These are phyloP conservation scores for Staphylotrichum tortipilum DNA, from an alignment of 495 filamentous ascomycete species.

Conservation along the genomic window DNA sequence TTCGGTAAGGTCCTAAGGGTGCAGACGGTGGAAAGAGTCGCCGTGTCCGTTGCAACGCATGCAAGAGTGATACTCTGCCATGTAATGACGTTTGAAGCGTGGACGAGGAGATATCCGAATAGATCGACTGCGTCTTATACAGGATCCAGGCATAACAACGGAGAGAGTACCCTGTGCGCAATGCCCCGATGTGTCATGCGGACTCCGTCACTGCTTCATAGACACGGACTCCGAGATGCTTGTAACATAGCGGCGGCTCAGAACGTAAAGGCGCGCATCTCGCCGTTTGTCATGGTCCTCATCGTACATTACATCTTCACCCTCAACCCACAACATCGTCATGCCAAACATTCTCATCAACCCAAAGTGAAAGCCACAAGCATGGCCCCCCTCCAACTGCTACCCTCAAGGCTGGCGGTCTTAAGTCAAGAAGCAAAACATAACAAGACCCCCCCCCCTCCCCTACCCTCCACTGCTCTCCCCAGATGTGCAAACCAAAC, in stretches of 20 bases:
- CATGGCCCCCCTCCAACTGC: neutral
- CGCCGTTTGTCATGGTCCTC: neutral
- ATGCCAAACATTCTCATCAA: constrained; percentile 1
- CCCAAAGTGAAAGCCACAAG: neutral
- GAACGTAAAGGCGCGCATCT: neutral
- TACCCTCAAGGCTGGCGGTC: neutral
- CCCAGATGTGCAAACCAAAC: neutral
- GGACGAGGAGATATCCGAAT: neutral
- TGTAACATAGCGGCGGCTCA: too few relatives aligned
- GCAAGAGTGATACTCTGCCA: neutral
- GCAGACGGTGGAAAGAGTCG: neutral
- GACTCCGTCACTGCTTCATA: too few relatives aligned
- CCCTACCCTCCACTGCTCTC: too few relatives aligned
- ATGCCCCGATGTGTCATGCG: too few relatives aligned
- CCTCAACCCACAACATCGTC: neutral
- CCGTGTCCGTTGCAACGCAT: neutral
- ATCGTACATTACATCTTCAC: neutral
- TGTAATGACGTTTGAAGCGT: neutral
- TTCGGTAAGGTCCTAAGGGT: constrained; percentile 9
- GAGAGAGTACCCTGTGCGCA: too few relatives aligned
- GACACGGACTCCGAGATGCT: too few relatives aligned
- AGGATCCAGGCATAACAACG: too few relatives aligned
- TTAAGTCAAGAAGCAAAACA: neutral
- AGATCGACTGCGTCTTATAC: too few relatives aligned
- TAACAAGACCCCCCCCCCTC: neutral